A percentile compares a stretch with the other conserved stretches of the same genome.
Evolutionary conservation across 2,329 filamentous ascomycete species (phyloP).

Genomic region (Zalaria sp.): DNA sequence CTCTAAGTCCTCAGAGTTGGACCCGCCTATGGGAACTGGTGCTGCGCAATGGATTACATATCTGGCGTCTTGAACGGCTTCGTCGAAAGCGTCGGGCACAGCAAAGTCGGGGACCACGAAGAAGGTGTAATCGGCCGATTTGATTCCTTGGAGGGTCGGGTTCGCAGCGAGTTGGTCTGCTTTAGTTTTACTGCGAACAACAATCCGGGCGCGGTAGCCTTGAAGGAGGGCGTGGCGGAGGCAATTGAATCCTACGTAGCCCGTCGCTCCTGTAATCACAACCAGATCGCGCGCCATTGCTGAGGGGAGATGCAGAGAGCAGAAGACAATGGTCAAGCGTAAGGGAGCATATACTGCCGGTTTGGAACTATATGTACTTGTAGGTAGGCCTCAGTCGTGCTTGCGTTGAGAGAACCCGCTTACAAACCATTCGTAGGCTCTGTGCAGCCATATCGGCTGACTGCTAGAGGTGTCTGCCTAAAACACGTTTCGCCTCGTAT

Average conservation of each 20-base stretch:
- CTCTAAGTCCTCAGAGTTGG: no score
- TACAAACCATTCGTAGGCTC: no score
- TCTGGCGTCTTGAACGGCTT: constrained; percentile 17
- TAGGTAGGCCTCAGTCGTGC: no score
- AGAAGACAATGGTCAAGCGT: no score
- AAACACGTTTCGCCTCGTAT: no score
- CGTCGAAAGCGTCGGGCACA: constrained; percentile 17
- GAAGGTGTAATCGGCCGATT: constrained; percentile 8
- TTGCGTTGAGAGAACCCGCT: no score
- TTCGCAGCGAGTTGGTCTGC: constrained; percentile 13
- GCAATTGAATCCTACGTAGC: constrained; percentile 22
- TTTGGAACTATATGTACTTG: no score
- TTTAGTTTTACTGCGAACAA: constrained; percentile 21
- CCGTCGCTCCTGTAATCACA: constrained; percentile 24
- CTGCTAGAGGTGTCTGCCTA: no score
- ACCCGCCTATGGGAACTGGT: constrained; percentile 8
- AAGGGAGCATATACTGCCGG: no score
- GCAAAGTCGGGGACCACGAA: constrained; percentile 19
- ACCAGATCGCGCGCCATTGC: constrained; percentile 7
- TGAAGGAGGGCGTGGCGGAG: constrained; percentile 18
- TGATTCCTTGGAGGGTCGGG: constrained; percentile 13
- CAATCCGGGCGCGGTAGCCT: constrained; percentile 24
- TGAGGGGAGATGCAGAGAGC: background rate
- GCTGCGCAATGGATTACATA: constrained; percentile 16
- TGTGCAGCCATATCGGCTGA: no score